Conservation (phyloP, 1,284 basidiomycete species). For the Ustilago bromivora region DNA sequence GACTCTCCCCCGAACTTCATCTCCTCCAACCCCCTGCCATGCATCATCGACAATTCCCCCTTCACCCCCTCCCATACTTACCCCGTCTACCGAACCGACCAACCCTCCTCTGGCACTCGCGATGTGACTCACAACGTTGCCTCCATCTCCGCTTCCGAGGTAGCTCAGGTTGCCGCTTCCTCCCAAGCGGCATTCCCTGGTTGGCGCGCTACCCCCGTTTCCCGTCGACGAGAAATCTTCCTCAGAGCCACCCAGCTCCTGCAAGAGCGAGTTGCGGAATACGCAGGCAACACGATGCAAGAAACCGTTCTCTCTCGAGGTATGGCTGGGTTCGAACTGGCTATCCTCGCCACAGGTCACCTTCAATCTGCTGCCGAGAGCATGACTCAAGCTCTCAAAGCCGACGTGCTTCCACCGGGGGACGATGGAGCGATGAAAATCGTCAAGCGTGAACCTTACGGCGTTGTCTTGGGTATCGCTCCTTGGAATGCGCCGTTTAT, state of each 20-base stretch:
- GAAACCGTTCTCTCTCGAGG: slow-evolving; percentile 49
- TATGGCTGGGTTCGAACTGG: slow-evolving; percentile 54
- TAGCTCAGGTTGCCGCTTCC: slow-evolving; percentile 21
- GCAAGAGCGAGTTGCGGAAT: slow-evolving; percentile 40
- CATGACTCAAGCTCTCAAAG: slow-evolving; percentile 44
- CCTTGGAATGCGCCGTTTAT: slow-evolving; percentile 68
- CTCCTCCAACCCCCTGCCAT: slow-evolving; percentile 47
- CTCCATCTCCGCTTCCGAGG: slow-evolving; percentile 26
- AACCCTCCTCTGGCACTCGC: slow-evolving; percentile 17
- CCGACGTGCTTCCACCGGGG: slow-evolving; percentile 38
- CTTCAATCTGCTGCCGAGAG: slow-evolving; percentile 26
- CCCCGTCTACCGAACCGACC: slow-evolving; percentile 53
- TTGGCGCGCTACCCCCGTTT: slow-evolving; percentile 47
- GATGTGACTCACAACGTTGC: slow-evolving; percentile 42
- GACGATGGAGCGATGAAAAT: slow-evolving; percentile 44
- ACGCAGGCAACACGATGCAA: slow-evolving; percentile 31
- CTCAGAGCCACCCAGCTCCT: slow-evolving; percentile 45
- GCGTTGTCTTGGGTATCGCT: slow-evolving; percentile 48
- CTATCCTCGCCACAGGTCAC: slow-evolving; percentile 31
- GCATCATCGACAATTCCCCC: slow-evolving; percentile 61
- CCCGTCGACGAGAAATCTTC: slow-evolving; percentile 46
- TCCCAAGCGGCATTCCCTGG: slow-evolving; percentile 32
- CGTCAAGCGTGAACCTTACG: slow-evolving; percentile 51
- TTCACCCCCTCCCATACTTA: slow-evolving; percentile 53
- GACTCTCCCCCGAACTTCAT: slow-evolving; percentile 26